Base-by-base conservation (phyloP, 2,329 filamentous ascomycete species). In the Beauveria australis region DNA sequence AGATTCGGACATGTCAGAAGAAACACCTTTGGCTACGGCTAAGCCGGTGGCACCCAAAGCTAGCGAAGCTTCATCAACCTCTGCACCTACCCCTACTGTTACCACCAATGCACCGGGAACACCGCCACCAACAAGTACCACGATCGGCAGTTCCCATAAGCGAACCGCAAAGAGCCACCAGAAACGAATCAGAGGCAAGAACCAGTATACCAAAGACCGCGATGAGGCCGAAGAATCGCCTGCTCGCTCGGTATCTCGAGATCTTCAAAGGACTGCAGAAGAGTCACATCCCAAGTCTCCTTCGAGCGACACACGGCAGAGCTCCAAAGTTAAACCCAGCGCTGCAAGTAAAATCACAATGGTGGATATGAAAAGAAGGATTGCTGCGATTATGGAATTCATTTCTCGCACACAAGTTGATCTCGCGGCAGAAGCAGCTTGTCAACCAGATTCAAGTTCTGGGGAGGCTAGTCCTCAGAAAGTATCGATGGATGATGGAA, bases 321-420 rank as follows among this genome's bases (percentile, higher is more conserved):
- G 71, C 66, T 77, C 77, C 61, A 85, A 83, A 67, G 75, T 76
- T 37, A 82, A 82, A 67, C 73, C 68, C 3, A 67, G 77, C 61
- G 78, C 79, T 54, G 82, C 81, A 72, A 86, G 82, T 66, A 91
- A 89, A 71, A 84, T 92, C 61, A 92, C 87, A 30, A 89, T 95
- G 86, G 87, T 87, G 62, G 92, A 96, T 70, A 92, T 96, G 85
- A 91, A 89, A 74, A 85, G 89, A 65, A 87, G 91, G 10, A 91
- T 92, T 6, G 84, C 89, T 4, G 89, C 84, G 22, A 95, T 97
- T 70, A 81, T 96, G 62, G 91, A 94, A 66, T 97, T 93, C 69
- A 96, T 97, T 64, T 88, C 89, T 4, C 86, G 91, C 65, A 93
- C 91, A 61, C 92, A 97, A 72, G 81, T 96, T 7, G 92, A 97